Evolutionary conservation across 768 basidiomycete species (phyloP).

Genomic region (Leccinum imitatum): DNA sequence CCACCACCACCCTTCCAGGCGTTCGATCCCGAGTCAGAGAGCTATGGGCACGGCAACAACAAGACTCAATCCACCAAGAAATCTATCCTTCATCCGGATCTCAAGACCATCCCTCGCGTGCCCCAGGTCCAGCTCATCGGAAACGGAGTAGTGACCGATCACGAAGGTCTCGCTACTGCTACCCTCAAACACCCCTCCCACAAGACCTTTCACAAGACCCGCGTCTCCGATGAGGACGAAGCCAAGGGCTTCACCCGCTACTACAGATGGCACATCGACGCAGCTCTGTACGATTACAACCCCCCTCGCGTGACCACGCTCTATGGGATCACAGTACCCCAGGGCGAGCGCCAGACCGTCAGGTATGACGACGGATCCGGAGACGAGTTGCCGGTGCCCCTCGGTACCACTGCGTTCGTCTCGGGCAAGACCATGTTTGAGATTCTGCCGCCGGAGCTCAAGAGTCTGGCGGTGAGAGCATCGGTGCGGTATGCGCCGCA

Average conservation of each 20-base stretch:
- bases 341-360: constrained; percentile 59
- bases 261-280: constrained; percentile 93
- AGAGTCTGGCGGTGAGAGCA: constrained; percentile 77
- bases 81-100: constrained; percentile 84
- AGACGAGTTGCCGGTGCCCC: constrained; percentile 76
- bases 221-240: constrained; percentile 71
- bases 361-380: constrained; percentile 87
- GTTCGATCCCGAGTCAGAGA: constrained; percentile 63
- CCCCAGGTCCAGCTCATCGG: constrained; percentile 93
- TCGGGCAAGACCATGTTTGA: constrained; percentile 85
- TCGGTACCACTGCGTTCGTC: constrained; percentile 85
- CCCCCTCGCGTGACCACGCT: constrained; percentile 86
- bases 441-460: constrained; percentile 63
- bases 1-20: constrained; percentile 45
- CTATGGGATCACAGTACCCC: constrained; percentile 73
- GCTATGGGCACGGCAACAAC: constrained; percentile 88
- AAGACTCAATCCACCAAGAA: constrained; percentile 72
- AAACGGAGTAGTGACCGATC: constrained; percentile 76
- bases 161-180: constrained; percentile 77
- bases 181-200: constrained; percentile 86
- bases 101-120: constrained; percentile 86
- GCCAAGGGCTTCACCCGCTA: constrained; percentile 78
- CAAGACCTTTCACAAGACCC: constrained; percentile 83
- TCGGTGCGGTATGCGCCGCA: constrained; percentile 81
- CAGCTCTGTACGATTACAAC: constrained; percentile 73